These are phyloP conservation scores for Desmodesmus armatus DNA, from an alignment of 139 green algal genomes.

Conservation along the genomic window DNA sequence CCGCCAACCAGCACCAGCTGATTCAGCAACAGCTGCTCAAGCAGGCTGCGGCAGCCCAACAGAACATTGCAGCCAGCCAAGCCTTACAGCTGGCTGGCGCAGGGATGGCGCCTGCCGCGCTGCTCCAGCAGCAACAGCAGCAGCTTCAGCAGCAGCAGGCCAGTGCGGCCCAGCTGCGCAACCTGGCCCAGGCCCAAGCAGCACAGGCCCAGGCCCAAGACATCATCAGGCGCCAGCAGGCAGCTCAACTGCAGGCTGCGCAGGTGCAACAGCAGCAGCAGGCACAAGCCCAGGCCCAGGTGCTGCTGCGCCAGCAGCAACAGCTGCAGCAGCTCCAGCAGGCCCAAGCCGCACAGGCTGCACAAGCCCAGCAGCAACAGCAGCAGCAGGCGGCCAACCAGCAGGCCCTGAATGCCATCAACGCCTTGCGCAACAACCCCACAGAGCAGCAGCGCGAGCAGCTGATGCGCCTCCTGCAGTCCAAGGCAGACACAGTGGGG, in stretches of 20 bases:
- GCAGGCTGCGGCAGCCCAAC: conserved; percentile 30
- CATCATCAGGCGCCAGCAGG: conserved; percentile 21
- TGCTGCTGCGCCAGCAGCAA: not conserved
- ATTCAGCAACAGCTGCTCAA: conserved; percentile 33
- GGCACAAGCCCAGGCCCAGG: not conserved
- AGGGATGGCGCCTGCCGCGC: not conserved
- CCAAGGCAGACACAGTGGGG: conserved; percentile 30
- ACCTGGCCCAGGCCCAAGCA: conserved; percentile 26
- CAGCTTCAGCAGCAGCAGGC: conserved; percentile 48
- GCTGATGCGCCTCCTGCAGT: conserved; percentile 20
- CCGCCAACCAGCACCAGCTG: conserved; percentile 28
- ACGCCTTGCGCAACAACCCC: conserved; percentile 6
- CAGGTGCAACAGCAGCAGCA: conserved; percentile 37
- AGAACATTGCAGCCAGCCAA: conserved; percentile 7
- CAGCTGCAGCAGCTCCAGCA: conserved; percentile 10
- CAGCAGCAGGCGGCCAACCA: conserved; percentile 27
- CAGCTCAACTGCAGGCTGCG: conserved; percentile 16
- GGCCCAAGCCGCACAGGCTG: not conserved
- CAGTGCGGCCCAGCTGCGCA: conserved; percentile 24
- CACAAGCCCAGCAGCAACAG: no score
- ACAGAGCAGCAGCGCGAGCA: conserved; percentile 27
- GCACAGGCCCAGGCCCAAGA: conserved; percentile 17
- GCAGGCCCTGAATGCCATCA: conserved; percentile 24
- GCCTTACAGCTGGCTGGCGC: conserved; percentile 33
- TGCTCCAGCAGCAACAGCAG: conserved; percentile 44